These are phyloP conservation scores for Neophaeococcomyces mojaviensis DNA, from an alignment of 2,329 filamentous ascomycete species.

Conservation along the genomic window DNA sequence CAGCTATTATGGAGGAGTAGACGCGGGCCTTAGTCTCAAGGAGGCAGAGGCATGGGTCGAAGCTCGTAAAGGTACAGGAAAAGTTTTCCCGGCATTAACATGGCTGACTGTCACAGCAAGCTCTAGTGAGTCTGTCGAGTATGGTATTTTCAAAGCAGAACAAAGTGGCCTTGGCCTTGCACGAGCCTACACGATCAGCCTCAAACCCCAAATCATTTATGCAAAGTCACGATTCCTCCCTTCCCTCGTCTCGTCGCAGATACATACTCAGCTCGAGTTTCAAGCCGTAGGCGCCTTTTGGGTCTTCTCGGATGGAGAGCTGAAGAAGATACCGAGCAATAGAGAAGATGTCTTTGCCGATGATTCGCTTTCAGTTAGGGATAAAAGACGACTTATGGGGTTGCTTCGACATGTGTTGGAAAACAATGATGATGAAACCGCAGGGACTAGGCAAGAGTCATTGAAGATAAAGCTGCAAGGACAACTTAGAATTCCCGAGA, in stretches of 20 bases:
- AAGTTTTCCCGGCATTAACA: background rate
- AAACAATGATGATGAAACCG: slow-evolving; percentile 46
- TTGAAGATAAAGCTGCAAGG: slow-evolving; percentile 40
- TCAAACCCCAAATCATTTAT: slow-evolving; percentile 83
- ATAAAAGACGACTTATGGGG: slow-evolving; percentile 85
- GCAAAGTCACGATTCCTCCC: slow-evolving; percentile 69
- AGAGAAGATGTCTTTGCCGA: slow-evolving; percentile 87
- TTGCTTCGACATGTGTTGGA: slow-evolving; percentile 82
- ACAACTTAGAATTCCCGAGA: slow-evolving; percentile 60
- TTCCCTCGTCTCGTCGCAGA: slow-evolving; percentile 78
- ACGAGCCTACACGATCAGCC: slow-evolving; percentile 71
- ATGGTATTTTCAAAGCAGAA: slow-evolving; percentile 32
- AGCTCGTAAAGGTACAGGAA: slow-evolving; percentile 31
- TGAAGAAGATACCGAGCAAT: slow-evolving; percentile 74
- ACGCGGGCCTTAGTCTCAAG: slow-evolving; percentile 76
- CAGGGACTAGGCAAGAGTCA: slow-evolving; percentile 48
- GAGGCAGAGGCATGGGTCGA: slow-evolving; percentile 71
- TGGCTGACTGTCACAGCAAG: slow-evolving; percentile 8
- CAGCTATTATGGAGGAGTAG: slow-evolving; percentile 76
- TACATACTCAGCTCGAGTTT: slow-evolving; percentile 86
- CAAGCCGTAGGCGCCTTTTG: slow-evolving; percentile 89
- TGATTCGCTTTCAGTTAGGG: slow-evolving; percentile 64
- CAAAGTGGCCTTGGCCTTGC: slow-evolving; percentile 47
- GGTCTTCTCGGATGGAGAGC: slow-evolving; percentile 48
- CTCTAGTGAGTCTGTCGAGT: slow-evolving; percentile 28